A percentile compares a stretch with the other conserved stretches of the same genome.
Evolutionary conservation across 176 grass and related monocot genomes (phyloP).

Genomic region (Hyparrhenia diplandra): DNA sequence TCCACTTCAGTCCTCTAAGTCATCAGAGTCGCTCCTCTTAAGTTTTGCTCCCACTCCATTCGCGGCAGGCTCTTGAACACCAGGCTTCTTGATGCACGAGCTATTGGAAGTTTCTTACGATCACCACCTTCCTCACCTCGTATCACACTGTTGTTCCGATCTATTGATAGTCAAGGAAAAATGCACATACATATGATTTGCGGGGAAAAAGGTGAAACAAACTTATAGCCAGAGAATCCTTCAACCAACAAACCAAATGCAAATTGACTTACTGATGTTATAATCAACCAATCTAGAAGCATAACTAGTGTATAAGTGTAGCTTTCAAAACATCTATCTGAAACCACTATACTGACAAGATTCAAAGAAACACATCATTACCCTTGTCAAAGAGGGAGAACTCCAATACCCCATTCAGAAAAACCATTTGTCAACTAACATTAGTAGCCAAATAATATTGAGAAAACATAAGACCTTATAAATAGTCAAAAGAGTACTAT

Average conservation of each 20-base stretch:
- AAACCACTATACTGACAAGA: too few species aligned
- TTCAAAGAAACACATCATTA: too few species aligned
- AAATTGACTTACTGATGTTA: too few species aligned
- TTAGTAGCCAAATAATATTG: background rate
- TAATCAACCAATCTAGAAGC: background rate
- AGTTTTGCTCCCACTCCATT: too few species aligned
- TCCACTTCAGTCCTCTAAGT: too few species aligned
- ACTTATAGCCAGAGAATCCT: background rate
- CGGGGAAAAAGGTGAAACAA: too few species aligned
- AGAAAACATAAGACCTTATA: background rate
- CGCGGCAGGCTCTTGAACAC: too few species aligned
- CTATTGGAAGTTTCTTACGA: constrained; percentile 46
- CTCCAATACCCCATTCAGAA: background rate
- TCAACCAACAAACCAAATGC: background rate
- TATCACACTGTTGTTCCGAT: constrained; percentile 37
- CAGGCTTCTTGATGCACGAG: constrained; percentile 48
- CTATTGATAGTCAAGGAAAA: constrained; percentile 47
- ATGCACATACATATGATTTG: too few species aligned
- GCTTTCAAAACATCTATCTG: background rate
- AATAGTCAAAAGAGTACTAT: background rate
- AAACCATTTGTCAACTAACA: background rate
- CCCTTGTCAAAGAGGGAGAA: background rate
- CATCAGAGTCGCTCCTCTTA: too few species aligned
- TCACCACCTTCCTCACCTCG: constrained; percentile 38
- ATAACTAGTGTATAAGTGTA: background rate